phyloP scores from a whole-genome alignment of 805 yeast species.

The Candida namnaoensis region DNA sequence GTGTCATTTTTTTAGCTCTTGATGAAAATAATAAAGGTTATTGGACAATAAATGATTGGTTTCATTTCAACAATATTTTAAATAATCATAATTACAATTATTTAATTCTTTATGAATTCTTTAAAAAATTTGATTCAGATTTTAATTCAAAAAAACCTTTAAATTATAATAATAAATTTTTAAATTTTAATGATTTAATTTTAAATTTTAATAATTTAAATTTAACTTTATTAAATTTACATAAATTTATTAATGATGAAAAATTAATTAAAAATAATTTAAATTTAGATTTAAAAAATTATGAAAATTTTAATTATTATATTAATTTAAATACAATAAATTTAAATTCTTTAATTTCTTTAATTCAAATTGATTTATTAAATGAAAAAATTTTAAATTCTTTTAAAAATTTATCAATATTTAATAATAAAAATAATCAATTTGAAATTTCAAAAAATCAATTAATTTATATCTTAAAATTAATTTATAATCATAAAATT shows the following conservation, averaged over 20 bases:
- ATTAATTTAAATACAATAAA: constrained; percentile 11
- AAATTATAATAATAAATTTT: constrained; percentile 26
- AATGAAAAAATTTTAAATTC: constrained; percentile 24
- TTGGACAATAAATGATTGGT: constrained; percentile 64
- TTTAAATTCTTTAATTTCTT: constrained; percentile 29
- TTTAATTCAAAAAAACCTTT: constrained; percentile 22
- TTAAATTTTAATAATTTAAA: constrained; percentile 22
- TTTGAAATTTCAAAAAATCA: constrained; percentile 26
- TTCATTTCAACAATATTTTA: constrained; percentile 50
- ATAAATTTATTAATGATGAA: constrained; percentile 18
- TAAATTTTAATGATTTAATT: constrained; percentile 28
- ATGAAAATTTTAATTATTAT: too few species aligned
- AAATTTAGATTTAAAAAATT: constrained; percentile 5
- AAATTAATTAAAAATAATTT: constrained; percentile 16
- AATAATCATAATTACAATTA: constrained; percentile 39
- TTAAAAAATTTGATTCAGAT: constrained; percentile 35
- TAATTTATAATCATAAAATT: constrained; percentile 29
- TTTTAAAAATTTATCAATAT: constrained; percentile 19
- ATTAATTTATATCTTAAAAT: constrained; percentile 21
- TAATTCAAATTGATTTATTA: constrained; percentile 30
- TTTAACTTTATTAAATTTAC: constrained; percentile 21
- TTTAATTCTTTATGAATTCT: constrained; percentile 44
- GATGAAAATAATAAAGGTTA: constrained; percentile 68
- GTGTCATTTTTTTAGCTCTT: constrained; percentile 71
- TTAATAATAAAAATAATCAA: constrained; percentile 15